Base-by-base conservation (phyloP, 2,329 filamentous ascomycete genomes). In the Phialophora macrospora region DNA sequence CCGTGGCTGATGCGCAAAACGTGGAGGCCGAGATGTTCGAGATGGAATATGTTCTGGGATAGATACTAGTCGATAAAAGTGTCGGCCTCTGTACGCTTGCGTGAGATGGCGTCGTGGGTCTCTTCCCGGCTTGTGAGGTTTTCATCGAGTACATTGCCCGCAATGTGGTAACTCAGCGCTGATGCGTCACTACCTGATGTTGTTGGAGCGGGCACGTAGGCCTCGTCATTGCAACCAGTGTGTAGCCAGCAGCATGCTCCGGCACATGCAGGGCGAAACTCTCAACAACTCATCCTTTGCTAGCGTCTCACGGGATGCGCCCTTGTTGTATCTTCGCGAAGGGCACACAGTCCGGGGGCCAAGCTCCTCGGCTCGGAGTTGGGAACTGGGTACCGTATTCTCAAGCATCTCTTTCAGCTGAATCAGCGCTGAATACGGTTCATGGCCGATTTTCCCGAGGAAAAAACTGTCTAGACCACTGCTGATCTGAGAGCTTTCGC, bases 41-140 rank as follows among this genome's bases (percentile, higher is more conserved):
- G 52, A 55, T 66, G 55, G 56, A 66, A 55, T 34, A 57, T 57
- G 38, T 56, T 20, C 44, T 66, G 30, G 60, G 60, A 46, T 63
- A 63, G 30, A 8, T 17, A 26, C 58, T 17, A 14, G 30, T 59
- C 38, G 38, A 44, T 6, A n/a, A n/a, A 44, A 8, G 38, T 6
- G 2, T n/a, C 38, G 38, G 14, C 38, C 14, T 44, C 7, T n/a
- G 38, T 44, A 44, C n/a, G 38, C 17, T 44, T 44, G 38, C 38
- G 38, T n/a, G 38, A 44, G 4, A n/a, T n/a, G 6, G 38, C 5
- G 17, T n/a, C 38, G 38, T 20, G 17, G 17, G 38, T 20, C 2
- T 20, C 38, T 20, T 44, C 14, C 11, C 38, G 14, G 38, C 17
- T n/a, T 44, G 34, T 14, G 14, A 4, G 5, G 4, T 41, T 41